Evolutionary conservation across 441 rosid species (phyloP).

Genomic region (Sinapis alba): DNA sequence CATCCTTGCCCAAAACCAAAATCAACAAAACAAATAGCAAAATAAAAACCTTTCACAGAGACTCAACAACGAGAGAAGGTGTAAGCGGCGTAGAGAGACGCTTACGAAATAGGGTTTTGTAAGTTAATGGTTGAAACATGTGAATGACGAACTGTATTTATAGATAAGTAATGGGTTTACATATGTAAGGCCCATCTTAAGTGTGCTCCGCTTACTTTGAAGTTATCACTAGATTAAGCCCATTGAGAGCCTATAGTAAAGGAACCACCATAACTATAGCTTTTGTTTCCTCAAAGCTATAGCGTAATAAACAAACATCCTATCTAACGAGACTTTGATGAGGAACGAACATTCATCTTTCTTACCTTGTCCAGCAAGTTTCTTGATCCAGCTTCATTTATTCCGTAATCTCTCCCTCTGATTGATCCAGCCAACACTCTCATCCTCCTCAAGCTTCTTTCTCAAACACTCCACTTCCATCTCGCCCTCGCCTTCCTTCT

Average conservation of each 20-base stretch:
- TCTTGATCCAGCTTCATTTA: background rate
- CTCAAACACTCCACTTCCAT: background rate
- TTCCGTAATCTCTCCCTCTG: background rate
- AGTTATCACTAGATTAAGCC: too few species aligned
- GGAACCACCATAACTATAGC: too few species aligned
- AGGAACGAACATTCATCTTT: background rate
- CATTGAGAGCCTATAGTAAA: too few species aligned
- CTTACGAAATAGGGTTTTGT: slow-evolving; percentile 9
- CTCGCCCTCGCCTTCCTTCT: too few species aligned
- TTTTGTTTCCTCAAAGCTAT: too few species aligned
- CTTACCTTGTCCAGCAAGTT: slow-evolving; percentile 24
- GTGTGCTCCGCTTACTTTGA: background rate
- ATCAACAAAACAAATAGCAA: background rate
- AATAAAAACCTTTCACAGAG: background rate
- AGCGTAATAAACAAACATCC: too few species aligned
- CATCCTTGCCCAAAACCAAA: slow-evolving; percentile 25
- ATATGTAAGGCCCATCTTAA: background rate
- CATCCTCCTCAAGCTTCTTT: slow-evolving; percentile 12
- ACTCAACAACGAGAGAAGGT: background rate
- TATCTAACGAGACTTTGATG: too few species aligned
- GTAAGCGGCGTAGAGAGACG: background rate
- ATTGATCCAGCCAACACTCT: background rate
- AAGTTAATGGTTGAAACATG: background rate
- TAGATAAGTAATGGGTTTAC: slow-evolving; percentile 5
- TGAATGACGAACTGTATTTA: background rate